Percentiles rank a stretch among this genome's conserved stretches.
Evolutionary conservation across 2,329 filamentous ascomycete genomes (phyloP).

Genomic region (Calonectria fujianensis): DNA sequence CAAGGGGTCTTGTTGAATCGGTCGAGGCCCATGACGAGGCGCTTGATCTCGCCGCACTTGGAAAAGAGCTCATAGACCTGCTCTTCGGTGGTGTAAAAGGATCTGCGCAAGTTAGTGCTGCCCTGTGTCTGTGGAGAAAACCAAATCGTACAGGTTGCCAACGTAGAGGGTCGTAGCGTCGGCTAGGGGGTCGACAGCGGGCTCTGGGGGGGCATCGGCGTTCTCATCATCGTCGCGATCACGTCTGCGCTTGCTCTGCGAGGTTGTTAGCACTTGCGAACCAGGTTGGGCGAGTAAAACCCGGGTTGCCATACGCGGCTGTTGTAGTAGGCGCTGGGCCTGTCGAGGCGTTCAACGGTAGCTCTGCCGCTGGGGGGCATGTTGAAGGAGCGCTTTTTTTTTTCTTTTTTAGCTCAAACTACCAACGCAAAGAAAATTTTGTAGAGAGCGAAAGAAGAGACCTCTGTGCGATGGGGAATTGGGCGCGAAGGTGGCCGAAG

Average conservation of each 20-base stretch:
- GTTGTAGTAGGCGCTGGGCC: conserved; percentile 94
- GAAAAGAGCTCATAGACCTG: conserved; percentile 98
- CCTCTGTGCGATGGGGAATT: background rate
- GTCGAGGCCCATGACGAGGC: conserved; percentile 97
- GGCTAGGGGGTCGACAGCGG: conserved; percentile 80
- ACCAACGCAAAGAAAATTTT: background rate
- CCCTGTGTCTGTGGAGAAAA: conserved; percentile 28
- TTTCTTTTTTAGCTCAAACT: background rate
- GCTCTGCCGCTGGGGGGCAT: conserved; percentile 72
- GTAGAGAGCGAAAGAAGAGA: background rate
- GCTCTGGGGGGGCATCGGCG: conserved; percentile 68
- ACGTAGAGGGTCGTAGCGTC: conserved; percentile 97
- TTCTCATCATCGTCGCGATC: conserved; percentile 76
- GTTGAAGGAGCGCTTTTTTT: conserved; percentile 34
- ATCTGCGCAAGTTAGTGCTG: conserved; percentile 69
- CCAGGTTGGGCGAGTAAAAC: background rate
- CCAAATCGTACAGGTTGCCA: conserved; percentile 84
- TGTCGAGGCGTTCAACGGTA: conserved; percentile 94
- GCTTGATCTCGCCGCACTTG: conserved; percentile 98
- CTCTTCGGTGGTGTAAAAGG: conserved; percentile 99
- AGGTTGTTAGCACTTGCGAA: conserved; percentile 30
- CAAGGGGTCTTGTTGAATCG: conserved; percentile 98
- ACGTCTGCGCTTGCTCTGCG: conserved; percentile 82
- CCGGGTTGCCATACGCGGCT: conserved; percentile 77
- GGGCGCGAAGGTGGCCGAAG: background rate